These are phyloP conservation scores for Dictyostelium purpureum DNA, from an alignment of 78 protist genomes.

Conservation along the genomic window DNA sequence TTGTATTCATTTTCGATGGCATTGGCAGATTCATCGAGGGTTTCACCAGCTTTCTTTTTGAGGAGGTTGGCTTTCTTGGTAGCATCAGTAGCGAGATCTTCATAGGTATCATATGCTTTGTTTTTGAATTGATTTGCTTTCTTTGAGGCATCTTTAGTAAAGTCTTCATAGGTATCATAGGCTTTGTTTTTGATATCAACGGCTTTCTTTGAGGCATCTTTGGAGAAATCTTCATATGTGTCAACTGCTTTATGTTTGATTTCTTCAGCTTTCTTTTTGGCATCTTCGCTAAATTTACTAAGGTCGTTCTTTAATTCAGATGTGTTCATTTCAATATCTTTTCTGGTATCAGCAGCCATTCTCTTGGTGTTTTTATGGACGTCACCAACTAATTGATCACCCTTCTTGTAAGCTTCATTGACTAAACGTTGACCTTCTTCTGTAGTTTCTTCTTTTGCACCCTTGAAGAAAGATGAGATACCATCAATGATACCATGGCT, in stretches of 20 bases:
- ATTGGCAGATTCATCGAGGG: slow-evolving; percentile 16
- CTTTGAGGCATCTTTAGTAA: background rate
- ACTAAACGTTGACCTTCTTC: background rate
- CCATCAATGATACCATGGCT: background rate
- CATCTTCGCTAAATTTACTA: background rate
- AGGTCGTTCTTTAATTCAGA: background rate
- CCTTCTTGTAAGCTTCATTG: background rate
- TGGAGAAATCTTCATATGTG: background rate
- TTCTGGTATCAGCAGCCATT: background rate
- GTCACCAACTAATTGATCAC: background rate
- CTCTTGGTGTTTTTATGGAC: background rate
- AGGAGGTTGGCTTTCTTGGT: background rate
- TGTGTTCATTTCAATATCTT: background rate
- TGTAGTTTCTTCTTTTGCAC: slow-evolving; percentile 9
- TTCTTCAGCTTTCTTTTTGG: background rate
- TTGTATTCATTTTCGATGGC: slow-evolving; percentile 2
- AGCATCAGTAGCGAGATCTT: background rate
- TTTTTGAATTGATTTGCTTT: background rate
- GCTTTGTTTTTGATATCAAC: background rate
- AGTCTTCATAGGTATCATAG: background rate
- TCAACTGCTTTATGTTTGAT: background rate
- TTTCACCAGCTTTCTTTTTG: slow-evolving; percentile 5
- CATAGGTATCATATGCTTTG: background rate
- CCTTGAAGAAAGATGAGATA: slow-evolving; percentile 19
- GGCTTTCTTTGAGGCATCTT: no score